A percentile compares a stretch with the other conserved stretches of the same genome.
Evolutionary conservation across 1,139 yeast genomes (phyloP).

Genomic region (Suhomyces maxii): DNA sequence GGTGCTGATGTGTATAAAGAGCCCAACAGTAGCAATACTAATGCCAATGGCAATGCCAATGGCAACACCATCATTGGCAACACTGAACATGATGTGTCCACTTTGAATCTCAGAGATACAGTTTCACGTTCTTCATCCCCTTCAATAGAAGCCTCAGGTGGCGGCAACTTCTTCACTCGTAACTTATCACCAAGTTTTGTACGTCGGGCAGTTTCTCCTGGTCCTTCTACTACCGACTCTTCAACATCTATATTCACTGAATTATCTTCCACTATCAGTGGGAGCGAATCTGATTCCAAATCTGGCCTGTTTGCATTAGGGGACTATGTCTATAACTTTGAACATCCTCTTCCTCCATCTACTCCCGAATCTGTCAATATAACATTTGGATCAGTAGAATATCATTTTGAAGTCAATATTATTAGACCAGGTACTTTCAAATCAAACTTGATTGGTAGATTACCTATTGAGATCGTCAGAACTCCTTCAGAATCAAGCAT

Average conservation of each 20-base stretch:
- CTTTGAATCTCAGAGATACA: slow-evolving; percentile 32
- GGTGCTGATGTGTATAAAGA: slow-evolving; percentile 57
- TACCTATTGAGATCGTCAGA: slow-evolving; percentile 68
- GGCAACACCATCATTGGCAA: slow-evolving; percentile 3
- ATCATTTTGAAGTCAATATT: slow-evolving; percentile 65
- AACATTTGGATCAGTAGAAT: slow-evolving; percentile 77
- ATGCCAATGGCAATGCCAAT: not conserved
- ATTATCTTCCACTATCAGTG: slow-evolving; percentile 20
- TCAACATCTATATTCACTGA: slow-evolving; percentile 16
- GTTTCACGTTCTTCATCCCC: slow-evolving; percentile 8
- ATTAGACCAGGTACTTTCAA: slow-evolving; percentile 85
- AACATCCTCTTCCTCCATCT: slow-evolving; percentile 79
- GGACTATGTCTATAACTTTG: slow-evolving; percentile 88
- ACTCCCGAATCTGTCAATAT: slow-evolving; percentile 79
- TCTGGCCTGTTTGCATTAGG: slow-evolving; percentile 61
- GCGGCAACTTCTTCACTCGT: slow-evolving; percentile 28
- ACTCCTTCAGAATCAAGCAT: slow-evolving; percentile 75
- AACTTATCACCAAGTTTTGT: slow-evolving; percentile 34
- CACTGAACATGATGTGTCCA: slow-evolving; percentile 31
- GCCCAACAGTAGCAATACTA: slow-evolving; percentile 19
- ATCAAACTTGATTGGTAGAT: slow-evolving; percentile 62
- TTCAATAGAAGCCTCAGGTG: not conserved
- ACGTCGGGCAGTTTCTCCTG: slow-evolving; percentile 42
- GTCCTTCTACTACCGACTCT: slow-evolving; percentile 10
- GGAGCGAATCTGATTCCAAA: slow-evolving; percentile 22